Base-by-base conservation (phyloP, 164 flowering plant genomes). In the Macadamia integrifolia region DNA sequence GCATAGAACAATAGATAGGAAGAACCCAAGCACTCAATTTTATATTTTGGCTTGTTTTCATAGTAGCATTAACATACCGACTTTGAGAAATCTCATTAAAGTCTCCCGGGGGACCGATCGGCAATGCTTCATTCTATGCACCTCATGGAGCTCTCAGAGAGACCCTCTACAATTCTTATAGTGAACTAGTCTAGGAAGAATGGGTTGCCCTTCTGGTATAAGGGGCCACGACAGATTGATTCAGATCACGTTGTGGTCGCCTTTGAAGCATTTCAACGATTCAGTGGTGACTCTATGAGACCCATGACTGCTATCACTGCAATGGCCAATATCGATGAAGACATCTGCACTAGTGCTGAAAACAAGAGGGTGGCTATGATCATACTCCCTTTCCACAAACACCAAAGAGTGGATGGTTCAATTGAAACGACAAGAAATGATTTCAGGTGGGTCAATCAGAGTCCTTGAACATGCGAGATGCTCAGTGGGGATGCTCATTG, bases 161-260 rank as follows among this genome's bases (percentile, higher is more conserved):
- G 23, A 23, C 23, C 23, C 23, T 23, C 23, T 88, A 85, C 93
- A 9, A 87, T 88, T 17, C 72, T 77, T 32, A 90, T 87, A 89
- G 91, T 84, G 30, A 87, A 88, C 72, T 86, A 83, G 76, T 89
- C 86, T 11, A 70, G 88, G 28, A 82, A 66, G 42, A 87, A 88
- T 64, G 97, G 93, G 0, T 67, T 86, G 3, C 97, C 96, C 46
- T 85, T 43, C 48, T 43, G 48, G 48, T 0, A 43, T 43, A 43
- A 43, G 9, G 48, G 48, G 48, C 48, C 6, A 43, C 48, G 9
- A 9, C 48, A 43, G 48, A 43, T 23, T 23, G 23, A 23, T 9
- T 43, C 48, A 9, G 9, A 43, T 62, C 78, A 72, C 1, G 53
- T 77, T 23, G 65, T 70, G 9, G 71, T 77, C 1, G 80, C 79